Evolutionary conservation across 352 stramenopile species (phyloP).

Genomic region (Hyaloperonospora brassicae): DNA sequence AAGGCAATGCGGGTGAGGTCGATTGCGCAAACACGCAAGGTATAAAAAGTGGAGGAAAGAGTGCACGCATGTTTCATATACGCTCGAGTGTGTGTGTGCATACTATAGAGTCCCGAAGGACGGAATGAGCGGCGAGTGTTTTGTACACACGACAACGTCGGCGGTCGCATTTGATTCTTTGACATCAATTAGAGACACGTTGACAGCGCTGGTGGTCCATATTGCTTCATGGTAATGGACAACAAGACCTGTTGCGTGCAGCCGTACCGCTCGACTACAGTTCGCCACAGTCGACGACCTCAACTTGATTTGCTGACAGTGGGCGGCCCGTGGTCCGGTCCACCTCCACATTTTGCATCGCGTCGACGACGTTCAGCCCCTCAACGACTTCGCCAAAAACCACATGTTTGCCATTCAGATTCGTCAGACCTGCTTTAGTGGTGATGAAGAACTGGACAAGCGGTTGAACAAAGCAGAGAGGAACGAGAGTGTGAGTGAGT

Average conservation of each 20-base stretch:
- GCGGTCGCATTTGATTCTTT: too few relatives aligned
- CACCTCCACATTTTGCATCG: constrained; percentile 59
- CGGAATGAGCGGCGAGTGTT: too few relatives aligned
- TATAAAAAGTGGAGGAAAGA: too few relatives aligned
- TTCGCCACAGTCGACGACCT: constrained; percentile 59
- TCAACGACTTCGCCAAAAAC: constrained; percentile 94
- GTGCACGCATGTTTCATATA: too few relatives aligned
- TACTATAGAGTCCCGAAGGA: too few relatives aligned
- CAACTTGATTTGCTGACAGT: constrained; percentile 47
- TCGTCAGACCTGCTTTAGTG: constrained; percentile 49
- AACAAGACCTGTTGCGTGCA: neutral
- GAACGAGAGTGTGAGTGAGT: neutral
- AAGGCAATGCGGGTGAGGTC: too few relatives aligned
- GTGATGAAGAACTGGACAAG: constrained; percentile 68
- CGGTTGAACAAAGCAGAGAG: neutral
- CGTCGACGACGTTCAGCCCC: constrained; percentile 59
- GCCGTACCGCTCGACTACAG: constrained; percentile 18
- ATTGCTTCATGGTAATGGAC: too few relatives aligned
- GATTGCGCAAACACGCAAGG: too few relatives aligned
- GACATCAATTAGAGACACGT: too few relatives aligned
- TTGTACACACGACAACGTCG: too few relatives aligned
- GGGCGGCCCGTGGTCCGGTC: constrained; percentile 41
- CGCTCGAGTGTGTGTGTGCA: too few relatives aligned
- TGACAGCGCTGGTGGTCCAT: too few relatives aligned
- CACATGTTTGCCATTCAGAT: constrained; percentile 91